Evolutionary conservation across 2,329 filamentous ascomycete genomes (phyloP), one percentile per base, ranked within the genome.

Genomic region (Nemania sp.): DNA sequence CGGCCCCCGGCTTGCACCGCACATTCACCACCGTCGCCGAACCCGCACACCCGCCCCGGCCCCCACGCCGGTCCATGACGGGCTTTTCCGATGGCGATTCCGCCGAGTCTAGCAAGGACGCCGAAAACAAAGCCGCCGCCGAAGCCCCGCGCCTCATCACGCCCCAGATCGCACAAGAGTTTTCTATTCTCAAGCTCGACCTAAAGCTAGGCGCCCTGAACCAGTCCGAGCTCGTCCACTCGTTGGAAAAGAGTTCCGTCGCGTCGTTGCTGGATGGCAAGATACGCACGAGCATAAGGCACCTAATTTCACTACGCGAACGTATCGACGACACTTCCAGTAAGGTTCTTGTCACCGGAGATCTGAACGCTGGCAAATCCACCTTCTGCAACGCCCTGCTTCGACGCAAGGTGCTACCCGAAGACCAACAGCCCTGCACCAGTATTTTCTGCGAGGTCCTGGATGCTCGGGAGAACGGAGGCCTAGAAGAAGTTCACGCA

Each of bases 311-410:
- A 0, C 85, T 99, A 38, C 90, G 94, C 68, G 96, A 98, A 73
- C 90, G 96, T 61, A 99, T 99, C 70, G 96, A 98, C 78, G 96
- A 99, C 80, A 98, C 93, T 0, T 93, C 95, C 4, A 98, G 95
- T 81, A 99, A 99, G 80, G 96, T 99, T 1, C 82, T 99, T 66
- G 90, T 99, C 20, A 99, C 96, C 0, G 96, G 96, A 76, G 96
- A 99, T 78, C 82, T 99, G 62, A 99, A 99, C 77, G 95, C 96
- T 8, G 96, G 96, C 77, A 99, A 99, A 79, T 99, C 96, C 3
- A 99, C 96, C 0, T 99, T 99, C 76, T 99, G 96, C 83, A 99
- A 99, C 80, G 96, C 96, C n/a, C 84, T 99, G 1, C 82, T 99
- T 47, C 91, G 96, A 68, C 89, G 94, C 70, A 98, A 98, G 80